Percentiles rank a stretch among this genome's conserved stretches.
Conservation (phyloP, 345 rosid species). For the Kernera saxatilis region DNA sequence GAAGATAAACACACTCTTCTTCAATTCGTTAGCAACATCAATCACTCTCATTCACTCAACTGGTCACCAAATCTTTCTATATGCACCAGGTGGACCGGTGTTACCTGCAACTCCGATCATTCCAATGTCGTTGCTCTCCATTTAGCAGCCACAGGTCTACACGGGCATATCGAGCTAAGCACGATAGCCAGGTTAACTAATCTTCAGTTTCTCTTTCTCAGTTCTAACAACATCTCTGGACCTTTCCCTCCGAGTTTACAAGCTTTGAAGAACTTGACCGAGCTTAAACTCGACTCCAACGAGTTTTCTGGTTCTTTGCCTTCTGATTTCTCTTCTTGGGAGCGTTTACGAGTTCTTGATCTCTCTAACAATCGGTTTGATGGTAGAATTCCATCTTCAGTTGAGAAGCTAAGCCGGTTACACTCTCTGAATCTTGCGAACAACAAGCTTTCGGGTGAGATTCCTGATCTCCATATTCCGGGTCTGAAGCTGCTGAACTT, state of each 20-base stretch:
- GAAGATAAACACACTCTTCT: slow-evolving; percentile 65
- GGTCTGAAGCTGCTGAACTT: slow-evolving; percentile 53
- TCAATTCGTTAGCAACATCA: slow-evolving; percentile 53
- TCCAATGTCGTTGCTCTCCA: slow-evolving; percentile 54
- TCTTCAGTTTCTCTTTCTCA: slow-evolving; percentile 58
- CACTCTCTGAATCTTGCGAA: slow-evolving; percentile 50
- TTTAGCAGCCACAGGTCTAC: slow-evolving; percentile 56
- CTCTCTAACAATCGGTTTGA: slow-evolving; percentile 59
- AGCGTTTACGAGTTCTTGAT: slow-evolving; percentile 49
- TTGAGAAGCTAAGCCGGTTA: slow-evolving; percentile 47
- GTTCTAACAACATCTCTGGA: slow-evolving; percentile 71
- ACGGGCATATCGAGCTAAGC: slow-evolving; percentile 46
- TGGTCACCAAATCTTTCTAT: slow-evolving; percentile 55
- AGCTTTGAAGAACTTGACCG: slow-evolving; percentile 53
- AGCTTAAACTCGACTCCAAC: slow-evolving; percentile 66
- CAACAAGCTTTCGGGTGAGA: slow-evolving; percentile 67
- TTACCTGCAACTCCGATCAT: slow-evolving; percentile 50
- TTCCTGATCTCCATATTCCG: slow-evolving; percentile 52
- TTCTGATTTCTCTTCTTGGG: slow-evolving; percentile 60
- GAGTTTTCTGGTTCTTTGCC: slow-evolving; percentile 63
- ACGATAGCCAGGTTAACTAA: slow-evolving; percentile 58
- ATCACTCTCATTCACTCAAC: slow-evolving; percentile 53
- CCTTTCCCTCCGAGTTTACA: slow-evolving; percentile 54
- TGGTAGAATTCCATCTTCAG: slow-evolving; percentile 56
- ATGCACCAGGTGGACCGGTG: slow-evolving; percentile 77